phyloP scores from a whole-genome alignment of 108 stramenopile genomes.

The Licmophora abbreviata region DNA sequence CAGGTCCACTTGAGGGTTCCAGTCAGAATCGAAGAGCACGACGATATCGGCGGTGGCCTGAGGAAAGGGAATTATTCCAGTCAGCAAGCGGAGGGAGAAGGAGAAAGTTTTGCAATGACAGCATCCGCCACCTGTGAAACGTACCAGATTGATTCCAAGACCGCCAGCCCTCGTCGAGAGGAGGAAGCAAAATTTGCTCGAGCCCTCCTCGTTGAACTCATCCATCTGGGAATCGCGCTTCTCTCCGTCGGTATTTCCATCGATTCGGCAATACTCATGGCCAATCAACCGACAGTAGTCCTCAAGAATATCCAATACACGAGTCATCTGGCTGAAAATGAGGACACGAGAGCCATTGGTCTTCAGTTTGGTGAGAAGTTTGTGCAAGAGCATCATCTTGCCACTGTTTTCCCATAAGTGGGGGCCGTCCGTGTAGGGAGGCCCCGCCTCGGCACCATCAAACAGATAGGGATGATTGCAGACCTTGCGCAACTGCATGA shows the following conservation, averaged over 20 bases:
- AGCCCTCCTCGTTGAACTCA: constrained; percentile 90
- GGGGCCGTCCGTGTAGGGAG: constrained; percentile 94
- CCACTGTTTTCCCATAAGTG: constrained; percentile 97
- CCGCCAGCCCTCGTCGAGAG: constrained; percentile 95
- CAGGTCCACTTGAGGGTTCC: constrained; percentile 88
- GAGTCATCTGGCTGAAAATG: constrained; percentile 98
- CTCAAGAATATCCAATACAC: constrained; percentile 94
- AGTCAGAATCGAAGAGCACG: constrained; percentile 89
- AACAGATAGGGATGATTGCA: constrained; percentile 99
- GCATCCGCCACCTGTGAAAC: no score
- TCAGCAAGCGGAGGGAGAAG: no score
- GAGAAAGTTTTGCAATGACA: no score
- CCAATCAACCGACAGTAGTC: constrained; percentile 84
- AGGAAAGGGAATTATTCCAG: no score
- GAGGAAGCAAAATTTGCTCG: constrained; percentile 91
- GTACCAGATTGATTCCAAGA: constrained; percentile 96
- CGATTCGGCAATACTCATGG: constrained; percentile 93
- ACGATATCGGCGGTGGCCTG: constrained; percentile 98
- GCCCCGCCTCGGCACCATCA: constrained; percentile 94
- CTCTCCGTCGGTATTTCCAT: constrained; percentile 94
- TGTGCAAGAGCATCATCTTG: constrained; percentile 88
- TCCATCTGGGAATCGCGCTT: constrained; percentile 91
- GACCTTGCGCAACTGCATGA: constrained; percentile 98
- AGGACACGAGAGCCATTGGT: constrained; percentile 87
- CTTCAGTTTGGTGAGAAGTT: constrained; percentile 91